Conservation (phyloP, 1,284 basidiomycete genomes). For the Marasmius fiardii region DNA sequence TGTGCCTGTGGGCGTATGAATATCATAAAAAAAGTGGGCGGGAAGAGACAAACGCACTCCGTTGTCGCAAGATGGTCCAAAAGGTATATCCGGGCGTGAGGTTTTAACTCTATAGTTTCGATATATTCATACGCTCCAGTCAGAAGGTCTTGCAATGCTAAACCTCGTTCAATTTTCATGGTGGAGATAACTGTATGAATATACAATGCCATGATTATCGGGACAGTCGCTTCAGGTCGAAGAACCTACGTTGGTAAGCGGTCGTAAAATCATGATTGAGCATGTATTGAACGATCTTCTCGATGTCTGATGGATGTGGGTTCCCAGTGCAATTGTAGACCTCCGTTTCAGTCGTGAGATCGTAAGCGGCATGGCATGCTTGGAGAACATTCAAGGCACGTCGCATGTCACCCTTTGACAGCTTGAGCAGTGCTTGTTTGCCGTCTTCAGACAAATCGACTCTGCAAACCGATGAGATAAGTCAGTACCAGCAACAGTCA, state of each 20-base stretch:
- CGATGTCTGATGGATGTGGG: slow-evolving; percentile 93
- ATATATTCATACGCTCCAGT: slow-evolving; percentile 91
- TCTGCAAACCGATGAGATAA: slow-evolving; percentile 38
- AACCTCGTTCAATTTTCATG: slow-evolving; percentile 88
- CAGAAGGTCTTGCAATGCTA: slow-evolving; percentile 96
- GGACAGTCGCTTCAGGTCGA: not conserved
- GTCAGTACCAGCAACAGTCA: not conserved
- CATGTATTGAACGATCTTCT: slow-evolving; percentile 93
- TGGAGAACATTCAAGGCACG: slow-evolving; percentile 95
- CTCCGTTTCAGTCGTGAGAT: slow-evolving; percentile 83
- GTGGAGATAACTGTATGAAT: slow-evolving; percentile 70
- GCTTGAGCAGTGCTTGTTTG: slow-evolving; percentile 84
- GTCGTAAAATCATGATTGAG: slow-evolving; percentile 95
- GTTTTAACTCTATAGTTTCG: slow-evolving; percentile 82
- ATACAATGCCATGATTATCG: not conserved
- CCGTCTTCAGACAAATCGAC: slow-evolving; percentile 88
- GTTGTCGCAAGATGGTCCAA: slow-evolving; percentile 88
- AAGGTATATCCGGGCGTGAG: slow-evolving; percentile 85
- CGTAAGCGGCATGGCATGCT: slow-evolving; percentile 97
- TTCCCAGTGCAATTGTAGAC: slow-evolving; percentile 97
- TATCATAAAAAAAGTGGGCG: not conserved
- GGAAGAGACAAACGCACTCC: slow-evolving; percentile 60
- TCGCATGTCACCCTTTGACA: slow-evolving; percentile 97
- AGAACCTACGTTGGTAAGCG: slow-evolving; percentile 74
- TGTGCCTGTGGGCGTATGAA: slow-evolving; percentile 56